Conservation (phyloP, 1,139 yeast genomes). For the Scheffersomyces stambukii region DNA sequence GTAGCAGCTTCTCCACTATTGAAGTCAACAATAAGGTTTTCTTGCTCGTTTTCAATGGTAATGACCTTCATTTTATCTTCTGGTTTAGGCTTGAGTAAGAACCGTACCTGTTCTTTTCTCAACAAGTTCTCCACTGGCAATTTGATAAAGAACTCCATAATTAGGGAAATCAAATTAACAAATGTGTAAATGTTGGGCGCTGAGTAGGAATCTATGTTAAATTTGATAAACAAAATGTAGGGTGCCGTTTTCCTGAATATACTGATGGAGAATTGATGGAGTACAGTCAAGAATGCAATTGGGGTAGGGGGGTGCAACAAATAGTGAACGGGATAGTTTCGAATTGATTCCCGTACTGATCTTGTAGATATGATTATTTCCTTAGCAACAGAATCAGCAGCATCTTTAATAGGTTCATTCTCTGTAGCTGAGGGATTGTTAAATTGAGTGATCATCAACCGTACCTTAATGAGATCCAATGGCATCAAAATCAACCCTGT, state of each 20-base stretch:
- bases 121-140: conserved; percentile 85
- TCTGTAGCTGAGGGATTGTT: conserved; percentile 9
- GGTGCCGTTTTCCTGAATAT: conserved; percentile 71
- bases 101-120: conserved; percentile 76
- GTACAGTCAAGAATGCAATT: conserved; percentile 49
- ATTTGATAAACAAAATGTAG: conserved; percentile 57
- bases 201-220: conserved; percentile 67
- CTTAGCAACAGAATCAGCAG: conserved; percentile 7
- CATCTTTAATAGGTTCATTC: conserved; percentile 5
- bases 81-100: conserved; percentile 43
- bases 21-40: conserved; percentile 49
- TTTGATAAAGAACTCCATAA: conserved; percentile 66
- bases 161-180: conserved; percentile 52
- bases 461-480: conserved; percentile 72
- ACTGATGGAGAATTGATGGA: conserved; percentile 61
- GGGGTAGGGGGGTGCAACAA: conserved; percentile 53
- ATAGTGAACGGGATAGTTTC: conserved; percentile 35
- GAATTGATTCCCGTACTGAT: conserved; percentile 36
- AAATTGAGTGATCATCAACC: conserved; percentile 63
- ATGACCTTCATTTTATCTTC: conserved; percentile 33
- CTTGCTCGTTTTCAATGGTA: conserved; percentile 36
- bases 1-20: conserved; percentile 21
- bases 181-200: conserved; percentile 57
- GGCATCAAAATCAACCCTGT: conserved; percentile 82
- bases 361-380: too few species aligned